Conservation (phyloP, 2,329 filamentous ascomycete genomes). For the Neopestalotiopsis clavispora region DNA sequence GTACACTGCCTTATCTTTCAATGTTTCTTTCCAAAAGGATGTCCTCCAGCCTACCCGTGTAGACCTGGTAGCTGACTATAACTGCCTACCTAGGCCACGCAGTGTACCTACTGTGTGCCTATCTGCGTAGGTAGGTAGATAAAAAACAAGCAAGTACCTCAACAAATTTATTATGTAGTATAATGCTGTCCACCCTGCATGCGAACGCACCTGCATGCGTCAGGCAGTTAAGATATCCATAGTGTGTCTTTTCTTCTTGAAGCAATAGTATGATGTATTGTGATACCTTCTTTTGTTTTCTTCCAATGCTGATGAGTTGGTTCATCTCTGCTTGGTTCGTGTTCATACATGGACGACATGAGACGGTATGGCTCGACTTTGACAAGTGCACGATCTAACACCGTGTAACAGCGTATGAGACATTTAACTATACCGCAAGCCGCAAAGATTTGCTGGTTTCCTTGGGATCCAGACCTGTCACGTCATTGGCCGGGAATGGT, state of each 20-base stretch:
- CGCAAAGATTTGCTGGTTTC: neutral
- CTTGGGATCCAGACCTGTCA: neutral
- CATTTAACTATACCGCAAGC: constrained; percentile 10
- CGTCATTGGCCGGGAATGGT: constrained; percentile 13
- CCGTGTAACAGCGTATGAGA: constrained; percentile 11
- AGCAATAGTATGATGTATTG: too few species aligned
- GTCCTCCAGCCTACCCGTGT: neutral
- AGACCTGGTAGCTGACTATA: neutral
- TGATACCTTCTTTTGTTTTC: too few species aligned
- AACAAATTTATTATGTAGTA: neutral
- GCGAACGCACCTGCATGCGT: neutral
- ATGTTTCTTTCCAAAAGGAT: neutral
- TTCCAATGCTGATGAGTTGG: too few species aligned
- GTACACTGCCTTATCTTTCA: neutral
- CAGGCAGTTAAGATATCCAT: neutral
- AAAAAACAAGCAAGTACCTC: neutral
- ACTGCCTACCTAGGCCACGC: neutral
- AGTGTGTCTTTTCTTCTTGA: neutral
- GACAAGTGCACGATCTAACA: neutral
- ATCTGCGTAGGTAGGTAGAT: neutral
- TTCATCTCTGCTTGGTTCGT: too few species aligned
- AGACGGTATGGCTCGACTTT: neutral
- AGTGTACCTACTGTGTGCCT: neutral
- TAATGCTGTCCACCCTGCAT: neutral
- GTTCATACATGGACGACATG: neutral